These are phyloP conservation scores for Stemphylium beticola DNA, from an alignment of 2,329 filamentous ascomycete species.

Conservation along the genomic window DNA sequence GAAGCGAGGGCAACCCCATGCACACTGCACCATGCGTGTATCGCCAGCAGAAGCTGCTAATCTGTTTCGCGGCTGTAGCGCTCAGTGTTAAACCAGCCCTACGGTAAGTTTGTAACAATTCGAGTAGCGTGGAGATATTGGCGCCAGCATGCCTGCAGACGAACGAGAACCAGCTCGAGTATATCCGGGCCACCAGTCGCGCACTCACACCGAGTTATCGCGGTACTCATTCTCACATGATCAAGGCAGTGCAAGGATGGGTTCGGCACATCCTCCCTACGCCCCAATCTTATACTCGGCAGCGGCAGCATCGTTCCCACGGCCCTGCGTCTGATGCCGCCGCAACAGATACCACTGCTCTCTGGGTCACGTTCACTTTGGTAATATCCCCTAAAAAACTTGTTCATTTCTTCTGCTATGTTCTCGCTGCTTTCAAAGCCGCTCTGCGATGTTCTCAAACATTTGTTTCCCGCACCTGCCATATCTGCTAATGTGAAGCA, in stretches of 20 bases:
- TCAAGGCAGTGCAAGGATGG: conserved; percentile 4
- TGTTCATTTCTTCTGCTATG: neutral
- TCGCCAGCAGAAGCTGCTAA: conserved; percentile 5
- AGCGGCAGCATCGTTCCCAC: conserved; percentile 19
- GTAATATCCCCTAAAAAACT: too few species aligned
- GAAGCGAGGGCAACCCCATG: neutral
- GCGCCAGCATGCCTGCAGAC: neutral
- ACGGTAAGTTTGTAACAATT: neutral
- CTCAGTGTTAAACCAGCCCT: conserved; percentile 4
- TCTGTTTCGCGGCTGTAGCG: conserved; percentile 9
- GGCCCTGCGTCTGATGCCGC: conserved; percentile 4
- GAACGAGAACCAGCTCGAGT: neutral
- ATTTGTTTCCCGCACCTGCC: conserved; percentile 3
- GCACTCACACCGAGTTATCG: conserved; percentile 2
- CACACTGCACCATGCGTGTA: neutral
- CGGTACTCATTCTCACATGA: conserved; percentile 21
- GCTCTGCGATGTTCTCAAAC: neutral
- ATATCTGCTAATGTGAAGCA: conserved; percentile 11
- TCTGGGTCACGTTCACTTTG: neutral
- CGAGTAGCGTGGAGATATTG: neutral
- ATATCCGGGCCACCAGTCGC: neutral
- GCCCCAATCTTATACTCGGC: conserved; percentile 15
- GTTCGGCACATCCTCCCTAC: conserved; percentile 16
- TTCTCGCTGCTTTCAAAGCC: neutral
- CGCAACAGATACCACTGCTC: conserved; percentile 7